Percentiles rank a stretch among this genome's conserved stretches.
phyloP scores from a whole-genome alignment of 306 rosid species.

The Inga laurina region DNA sequence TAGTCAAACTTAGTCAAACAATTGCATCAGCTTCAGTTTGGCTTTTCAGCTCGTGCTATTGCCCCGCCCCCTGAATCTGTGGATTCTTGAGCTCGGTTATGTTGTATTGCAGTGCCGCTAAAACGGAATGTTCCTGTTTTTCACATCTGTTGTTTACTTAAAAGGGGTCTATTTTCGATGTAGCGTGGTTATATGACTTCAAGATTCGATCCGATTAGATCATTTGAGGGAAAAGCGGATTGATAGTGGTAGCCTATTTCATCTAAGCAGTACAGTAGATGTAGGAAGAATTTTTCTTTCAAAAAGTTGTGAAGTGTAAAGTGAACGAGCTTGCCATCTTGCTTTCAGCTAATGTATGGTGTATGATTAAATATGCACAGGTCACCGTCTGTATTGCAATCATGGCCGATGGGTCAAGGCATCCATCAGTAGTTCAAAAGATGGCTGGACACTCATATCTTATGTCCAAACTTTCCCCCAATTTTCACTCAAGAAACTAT shows the following conservation, averaged over 20 bases:
- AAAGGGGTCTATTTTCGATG: neutral
- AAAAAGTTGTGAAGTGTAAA: neutral
- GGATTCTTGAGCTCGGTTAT: neutral
- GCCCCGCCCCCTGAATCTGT: neutral
- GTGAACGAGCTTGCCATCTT: too few relatives aligned
- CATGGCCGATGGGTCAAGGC: conserved; percentile 69
- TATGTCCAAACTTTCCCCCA: conserved; percentile 63
- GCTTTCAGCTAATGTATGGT: neutral
- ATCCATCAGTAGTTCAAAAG: conserved; percentile 77
- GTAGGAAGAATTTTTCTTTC: neutral
- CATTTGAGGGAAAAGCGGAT: neutral
- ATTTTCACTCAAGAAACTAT: conserved; percentile 36
- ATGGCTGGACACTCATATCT: conserved; percentile 66
- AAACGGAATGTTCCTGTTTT: neutral
- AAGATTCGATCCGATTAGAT: neutral
- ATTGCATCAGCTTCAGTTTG: neutral
- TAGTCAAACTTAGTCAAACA: conserved; percentile 18
- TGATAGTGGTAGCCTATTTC: neutral
- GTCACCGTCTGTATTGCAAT: conserved; percentile 45
- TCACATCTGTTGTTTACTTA: neutral
- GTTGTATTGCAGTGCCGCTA: neutral
- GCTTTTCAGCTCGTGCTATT: neutral
- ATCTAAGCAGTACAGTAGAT: neutral
- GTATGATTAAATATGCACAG: conserved; percentile 37
- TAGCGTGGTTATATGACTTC: neutral